Evolutionary conservation across 169 alveolate genomes (phyloP).

Genomic region (Blepharisma undulans): DNA sequence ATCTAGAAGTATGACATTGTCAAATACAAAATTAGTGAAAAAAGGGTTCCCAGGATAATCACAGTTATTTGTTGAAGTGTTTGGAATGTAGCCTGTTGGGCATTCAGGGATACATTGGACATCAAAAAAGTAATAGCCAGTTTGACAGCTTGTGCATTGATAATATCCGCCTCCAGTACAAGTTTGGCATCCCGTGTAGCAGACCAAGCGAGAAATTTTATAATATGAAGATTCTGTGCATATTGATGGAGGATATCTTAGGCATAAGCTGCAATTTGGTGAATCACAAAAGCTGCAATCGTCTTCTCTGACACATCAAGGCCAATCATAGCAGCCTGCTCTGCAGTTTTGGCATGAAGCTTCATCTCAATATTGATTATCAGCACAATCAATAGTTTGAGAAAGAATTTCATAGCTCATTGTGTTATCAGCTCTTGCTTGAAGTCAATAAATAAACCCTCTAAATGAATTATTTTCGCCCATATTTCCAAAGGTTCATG

Average conservation of each 20-base stretch:
- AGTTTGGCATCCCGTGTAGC: not conserved
- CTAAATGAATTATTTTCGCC: not conserved
- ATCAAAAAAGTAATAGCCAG: not conserved
- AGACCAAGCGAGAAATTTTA: not conserved
- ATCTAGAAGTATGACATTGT: not conserved
- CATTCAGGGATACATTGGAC: not conserved
- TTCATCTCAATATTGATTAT: not conserved
- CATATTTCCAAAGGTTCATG: not conserved
- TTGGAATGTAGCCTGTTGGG: not conserved
- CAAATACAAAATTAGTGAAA: not conserved
- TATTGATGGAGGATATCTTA: not conserved
- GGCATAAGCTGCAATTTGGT: not conserved
- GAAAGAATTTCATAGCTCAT: not conserved
- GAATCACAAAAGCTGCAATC: not conserved
- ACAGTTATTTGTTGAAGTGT: not conserved
- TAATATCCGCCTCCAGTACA: not conserved
- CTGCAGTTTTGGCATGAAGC: not conserved
- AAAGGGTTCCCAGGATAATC: not conserved
- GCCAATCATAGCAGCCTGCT: not conserved
- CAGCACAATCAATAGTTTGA: not conserved
- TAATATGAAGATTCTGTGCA: not conserved
- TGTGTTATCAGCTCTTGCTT: not conserved
- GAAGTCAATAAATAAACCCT: not conserved
- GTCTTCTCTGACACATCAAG: not conserved
- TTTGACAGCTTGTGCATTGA: not conserved